These are phyloP conservation scores for Chalara sp. DNA, from an alignment of 2,329 filamentous ascomycete genomes.

Conservation along the genomic window DNA sequence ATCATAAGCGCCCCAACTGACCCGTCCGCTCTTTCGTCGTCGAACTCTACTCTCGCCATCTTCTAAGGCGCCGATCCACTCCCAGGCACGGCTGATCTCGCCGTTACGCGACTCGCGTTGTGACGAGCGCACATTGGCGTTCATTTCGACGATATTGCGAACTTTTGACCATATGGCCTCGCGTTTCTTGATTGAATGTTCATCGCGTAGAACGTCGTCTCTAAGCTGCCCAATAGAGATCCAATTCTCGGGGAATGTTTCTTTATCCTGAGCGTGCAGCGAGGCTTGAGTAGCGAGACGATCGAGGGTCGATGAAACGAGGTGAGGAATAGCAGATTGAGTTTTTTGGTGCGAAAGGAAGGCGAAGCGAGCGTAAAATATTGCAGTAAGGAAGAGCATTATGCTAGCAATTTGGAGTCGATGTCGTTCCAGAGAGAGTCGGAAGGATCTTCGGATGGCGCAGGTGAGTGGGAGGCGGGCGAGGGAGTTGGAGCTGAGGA, in stretches of 20 bases:
- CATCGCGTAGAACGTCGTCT: slow-evolving; percentile 80
- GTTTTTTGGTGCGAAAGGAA: slow-evolving; percentile 58
- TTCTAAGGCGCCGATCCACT: slow-evolving; percentile 58
- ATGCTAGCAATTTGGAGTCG: slow-evolving; percentile 72
- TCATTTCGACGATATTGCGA: slow-evolving; percentile 78
- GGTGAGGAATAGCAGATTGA: slow-evolving; percentile 62
- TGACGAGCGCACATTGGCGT: slow-evolving; percentile 78
- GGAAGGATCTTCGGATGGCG: slow-evolving; percentile 69
- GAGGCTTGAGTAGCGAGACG: slow-evolving; percentile 78
- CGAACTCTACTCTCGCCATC: slow-evolving; percentile 27
- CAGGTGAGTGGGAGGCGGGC: slow-evolving; percentile 84
- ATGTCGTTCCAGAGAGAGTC: slow-evolving; percentile 79
- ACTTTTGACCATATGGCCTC: slow-evolving; percentile 83
- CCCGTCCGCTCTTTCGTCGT: slow-evolving; percentile 43
- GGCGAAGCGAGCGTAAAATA: slow-evolving; percentile 57
- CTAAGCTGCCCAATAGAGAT: slow-evolving; percentile 83
- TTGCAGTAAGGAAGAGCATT: slow-evolving; percentile 39
- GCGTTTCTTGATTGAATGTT: slow-evolving; percentile 70
- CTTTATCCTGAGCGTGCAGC: slow-evolving; percentile 60
- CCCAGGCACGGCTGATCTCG: slow-evolving; percentile 61
- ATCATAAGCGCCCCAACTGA: slow-evolving; percentile 26
- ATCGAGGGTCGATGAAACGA: slow-evolving; percentile 81
- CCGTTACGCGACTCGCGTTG: slow-evolving; percentile 62
- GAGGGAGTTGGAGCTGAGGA: slow-evolving; percentile 82
- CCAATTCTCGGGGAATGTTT: slow-evolving; percentile 64